phyloP scores from a whole-genome alignment of 23 red algal species.

The Gracilaria domingensis region DNA sequence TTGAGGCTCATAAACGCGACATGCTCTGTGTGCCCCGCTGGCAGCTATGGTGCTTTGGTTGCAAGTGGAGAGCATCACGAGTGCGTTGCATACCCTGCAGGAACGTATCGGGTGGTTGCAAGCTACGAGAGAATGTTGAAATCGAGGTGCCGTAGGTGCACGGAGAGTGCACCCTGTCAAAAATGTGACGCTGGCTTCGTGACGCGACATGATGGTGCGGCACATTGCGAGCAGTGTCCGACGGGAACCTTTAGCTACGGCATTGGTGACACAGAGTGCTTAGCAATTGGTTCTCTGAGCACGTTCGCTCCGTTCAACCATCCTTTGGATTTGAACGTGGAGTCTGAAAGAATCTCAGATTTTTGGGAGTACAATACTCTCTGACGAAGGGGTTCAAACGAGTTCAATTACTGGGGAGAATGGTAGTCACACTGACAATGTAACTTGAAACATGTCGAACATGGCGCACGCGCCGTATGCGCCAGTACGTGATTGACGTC shows the following conservation, averaged over 20 bases:
- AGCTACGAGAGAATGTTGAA: not conserved
- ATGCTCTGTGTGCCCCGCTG: slow-evolving; percentile 15
- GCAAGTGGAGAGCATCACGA: not conserved
- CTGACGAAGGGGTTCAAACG: too few relatives aligned
- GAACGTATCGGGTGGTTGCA: slow-evolving; percentile 10
- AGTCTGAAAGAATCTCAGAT: not conserved
- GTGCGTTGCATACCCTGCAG: not conserved
- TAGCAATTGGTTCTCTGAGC: not conserved
- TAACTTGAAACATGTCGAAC: too few relatives aligned
- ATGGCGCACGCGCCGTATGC: too few relatives aligned
- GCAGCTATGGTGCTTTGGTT: not conserved
- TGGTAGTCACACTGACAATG: too few relatives aligned
- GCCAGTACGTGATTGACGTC: too few relatives aligned
- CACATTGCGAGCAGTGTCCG: slow-evolving; percentile 3
- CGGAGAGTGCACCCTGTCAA: not conserved
- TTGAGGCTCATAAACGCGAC: slow-evolving; percentile 10
- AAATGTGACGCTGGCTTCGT: not conserved
- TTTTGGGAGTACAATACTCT: too few relatives aligned
- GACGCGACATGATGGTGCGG: not conserved
- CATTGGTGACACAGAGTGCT: slow-evolving; percentile 17
- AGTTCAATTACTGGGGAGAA: too few relatives aligned
- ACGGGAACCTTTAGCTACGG: slow-evolving; percentile 15
- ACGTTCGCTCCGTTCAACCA: not conserved
- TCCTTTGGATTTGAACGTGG: not conserved
- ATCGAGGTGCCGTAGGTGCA: not conserved